A percentile compares a stretch with the other conserved stretches of the same genome.
These are phyloP conservation scores for Neocucurbitaria cava DNA, from an alignment of 2,329 filamentous ascomycete species.

Conservation along the genomic window DNA sequence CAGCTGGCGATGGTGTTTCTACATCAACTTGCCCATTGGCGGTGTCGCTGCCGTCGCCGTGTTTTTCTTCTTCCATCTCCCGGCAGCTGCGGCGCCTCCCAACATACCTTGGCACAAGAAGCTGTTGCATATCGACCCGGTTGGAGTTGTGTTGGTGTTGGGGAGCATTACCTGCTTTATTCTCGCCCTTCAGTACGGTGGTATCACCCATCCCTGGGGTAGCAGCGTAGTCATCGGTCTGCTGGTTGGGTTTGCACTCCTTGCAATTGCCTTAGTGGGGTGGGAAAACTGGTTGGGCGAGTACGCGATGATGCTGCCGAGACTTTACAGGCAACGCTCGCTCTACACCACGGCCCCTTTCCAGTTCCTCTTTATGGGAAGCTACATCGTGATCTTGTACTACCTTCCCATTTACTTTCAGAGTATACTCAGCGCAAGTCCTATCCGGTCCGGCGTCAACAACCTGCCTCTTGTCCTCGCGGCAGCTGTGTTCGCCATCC, in stretches of 20 bases:
- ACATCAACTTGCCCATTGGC: slow-evolving; percentile 54
- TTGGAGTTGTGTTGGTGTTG: slow-evolving; percentile 52
- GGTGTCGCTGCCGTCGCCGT: slow-evolving; percentile 32
- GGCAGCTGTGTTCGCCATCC: slow-evolving; percentile 20
- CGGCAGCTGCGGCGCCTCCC: slow-evolving; percentile 15
- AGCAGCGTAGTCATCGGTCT: slow-evolving; percentile 53
- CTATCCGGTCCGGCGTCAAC: slow-evolving; percentile 50
- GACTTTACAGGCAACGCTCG: slow-evolving; percentile 49
- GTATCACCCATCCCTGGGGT: slow-evolving; percentile 36
- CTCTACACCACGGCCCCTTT: slow-evolving; percentile 46
- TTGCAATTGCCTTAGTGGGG: slow-evolving; percentile 44
- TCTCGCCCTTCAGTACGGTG: slow-evolving; percentile 57
- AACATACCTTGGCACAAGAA: slow-evolving; percentile 42
- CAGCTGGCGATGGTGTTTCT: slow-evolving; percentile 55
- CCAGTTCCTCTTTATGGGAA: slow-evolving; percentile 46
- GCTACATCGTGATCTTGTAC: slow-evolving; percentile 52
- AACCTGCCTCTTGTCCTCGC: slow-evolving; percentile 53
- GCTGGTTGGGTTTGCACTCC: slow-evolving; percentile 53
- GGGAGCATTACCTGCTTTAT: slow-evolving; percentile 51
- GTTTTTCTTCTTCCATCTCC: slow-evolving; percentile 26
- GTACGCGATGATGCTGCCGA: slow-evolving; percentile 49
- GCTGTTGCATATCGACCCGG: slow-evolving; percentile 54
- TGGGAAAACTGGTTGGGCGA: slow-evolving; percentile 50
- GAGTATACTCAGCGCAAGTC: slow-evolving; percentile 44
- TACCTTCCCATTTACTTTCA: slow-evolving; percentile 61